Evolutionary conservation across 1,284 basidiomycete genomes (phyloP).

Genomic region (Neotropicomus parvogracilis): DNA sequence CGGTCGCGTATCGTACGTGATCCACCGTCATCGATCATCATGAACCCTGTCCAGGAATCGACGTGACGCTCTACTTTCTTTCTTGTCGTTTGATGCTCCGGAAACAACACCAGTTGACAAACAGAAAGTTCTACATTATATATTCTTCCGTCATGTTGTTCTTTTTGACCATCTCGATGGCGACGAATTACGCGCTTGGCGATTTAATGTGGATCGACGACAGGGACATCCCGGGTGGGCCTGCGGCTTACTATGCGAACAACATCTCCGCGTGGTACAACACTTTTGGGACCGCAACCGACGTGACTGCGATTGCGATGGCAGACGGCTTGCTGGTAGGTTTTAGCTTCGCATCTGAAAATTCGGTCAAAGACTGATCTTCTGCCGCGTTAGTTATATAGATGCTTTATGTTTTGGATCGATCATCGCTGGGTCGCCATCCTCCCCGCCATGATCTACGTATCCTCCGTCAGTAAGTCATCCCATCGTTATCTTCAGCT

Average conservation of each 20-base stretch:
- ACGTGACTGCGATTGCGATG: slow-evolving; percentile 4
- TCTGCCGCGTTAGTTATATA: background rate
- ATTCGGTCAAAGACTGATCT: background rate
- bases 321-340: slow-evolving; percentile 7
- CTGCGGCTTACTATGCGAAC: background rate
- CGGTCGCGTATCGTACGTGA: no score
- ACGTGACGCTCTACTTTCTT: slow-evolving; percentile 3
- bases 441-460: background rate
- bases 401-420: slow-evolving; percentile 4
- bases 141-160: slow-evolving; percentile 4
- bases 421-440: background rate
- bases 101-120: background rate
- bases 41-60: background rate
- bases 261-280: slow-evolving; percentile 9
- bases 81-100: slow-evolving; percentile 2
- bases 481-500: background rate
- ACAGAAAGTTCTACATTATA: slow-evolving; percentile 1
- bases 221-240: slow-evolving; percentile 1
- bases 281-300: slow-evolving; percentile 1
- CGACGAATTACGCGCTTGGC: slow-evolving; percentile 3
- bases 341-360: background rate
- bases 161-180: slow-evolving; percentile 3
- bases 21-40: no score
- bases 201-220: slow-evolving; percentile 6
- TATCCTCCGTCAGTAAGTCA: slow-evolving; percentile 1